phyloP scores from a whole-genome alignment of 1,284 basidiomycete genomes.

The Sanghuangporus baumii region DNA sequence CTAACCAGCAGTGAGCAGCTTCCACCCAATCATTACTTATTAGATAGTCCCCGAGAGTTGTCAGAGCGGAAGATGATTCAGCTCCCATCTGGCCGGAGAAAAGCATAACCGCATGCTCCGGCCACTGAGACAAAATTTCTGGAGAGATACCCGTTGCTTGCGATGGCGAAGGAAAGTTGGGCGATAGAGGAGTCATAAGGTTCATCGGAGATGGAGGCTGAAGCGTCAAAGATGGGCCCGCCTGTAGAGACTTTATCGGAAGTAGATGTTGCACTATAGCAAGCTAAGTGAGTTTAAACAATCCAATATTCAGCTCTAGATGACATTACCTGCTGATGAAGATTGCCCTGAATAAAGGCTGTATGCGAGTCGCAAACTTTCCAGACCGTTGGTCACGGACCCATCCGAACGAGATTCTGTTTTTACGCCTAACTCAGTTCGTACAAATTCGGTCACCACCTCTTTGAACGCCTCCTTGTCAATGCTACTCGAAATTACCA shows the following conservation, averaged over 20 bases:
- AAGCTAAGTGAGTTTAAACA: slow-evolving; percentile 12
- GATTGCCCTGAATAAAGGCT: slow-evolving; percentile 84
- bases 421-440: slow-evolving; percentile 63
- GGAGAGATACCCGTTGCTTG: slow-evolving; percentile 42
- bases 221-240: slow-evolving; percentile 34
- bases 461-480: slow-evolving; percentile 94
- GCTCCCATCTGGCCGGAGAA: slow-evolving; percentile 64
- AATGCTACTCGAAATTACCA: slow-evolving; percentile 90
- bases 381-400: slow-evolving; percentile 44
- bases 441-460: slow-evolving; percentile 82
- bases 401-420: slow-evolving; percentile 25
- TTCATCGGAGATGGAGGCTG: slow-evolving; percentile 29
- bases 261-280: slow-evolving; percentile 70
- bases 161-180: slow-evolving; percentile 48
- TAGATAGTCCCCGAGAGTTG: slow-evolving; percentile 84
- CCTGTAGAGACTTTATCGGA: slow-evolving; percentile 50
- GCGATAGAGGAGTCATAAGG: slow-evolving; percentile 55
- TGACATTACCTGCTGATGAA: slow-evolving; percentile 56
- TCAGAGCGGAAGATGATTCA: slow-evolving; percentile 71
- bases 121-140: slow-evolving; percentile 72
- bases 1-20: slow-evolving; percentile 88
- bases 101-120: slow-evolving; percentile 83
- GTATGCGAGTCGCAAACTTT: slow-evolving; percentile 79
- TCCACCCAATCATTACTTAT: slow-evolving; percentile 68
- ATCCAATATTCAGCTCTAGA: background rate